Conservation (phyloP, 176 grass and related monocot genomes). For the Saccharum spontaneum region DNA sequence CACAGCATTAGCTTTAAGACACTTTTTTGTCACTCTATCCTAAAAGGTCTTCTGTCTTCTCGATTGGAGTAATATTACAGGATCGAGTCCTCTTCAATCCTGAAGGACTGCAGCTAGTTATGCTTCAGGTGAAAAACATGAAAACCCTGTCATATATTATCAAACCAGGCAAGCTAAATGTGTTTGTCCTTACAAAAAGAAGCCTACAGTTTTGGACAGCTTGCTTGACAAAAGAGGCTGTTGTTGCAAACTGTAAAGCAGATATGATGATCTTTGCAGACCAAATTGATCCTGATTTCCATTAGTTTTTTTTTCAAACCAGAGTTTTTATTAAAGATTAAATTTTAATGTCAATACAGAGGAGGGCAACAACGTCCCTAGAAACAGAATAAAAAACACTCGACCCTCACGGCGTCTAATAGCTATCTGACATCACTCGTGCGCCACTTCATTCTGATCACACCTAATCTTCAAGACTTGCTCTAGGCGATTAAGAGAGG, state of each 20-base stretch:
- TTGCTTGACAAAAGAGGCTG: not conserved
- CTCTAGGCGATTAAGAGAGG: not conserved
- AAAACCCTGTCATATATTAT: not conserved
- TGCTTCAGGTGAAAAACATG: not conserved
- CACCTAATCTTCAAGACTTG: not conserved
- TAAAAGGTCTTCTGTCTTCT: not conserved
- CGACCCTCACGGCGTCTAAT: not conserved
- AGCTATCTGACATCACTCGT: not conserved
- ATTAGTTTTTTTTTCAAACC: not conserved
- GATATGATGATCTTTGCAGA: not conserved
- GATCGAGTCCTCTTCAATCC: not conserved
- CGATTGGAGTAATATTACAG: not conserved
- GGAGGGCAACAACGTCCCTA: not conserved
- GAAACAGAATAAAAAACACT: not conserved
- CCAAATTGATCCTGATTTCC: not conserved
- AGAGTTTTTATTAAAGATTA: not conserved
- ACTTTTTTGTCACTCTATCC: not conserved
- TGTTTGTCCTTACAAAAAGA: not conserved
- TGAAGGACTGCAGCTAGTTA: not conserved
- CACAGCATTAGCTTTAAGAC: not conserved
- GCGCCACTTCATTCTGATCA: not conserved
- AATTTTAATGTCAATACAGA: not conserved
- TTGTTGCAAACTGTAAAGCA: not conserved
- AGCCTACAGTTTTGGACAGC: constrained; percentile 23
- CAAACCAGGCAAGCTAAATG: not conserved